Conservation (phyloP, 441 rosid genomes). For the Bruguiera hainesii region DNA sequence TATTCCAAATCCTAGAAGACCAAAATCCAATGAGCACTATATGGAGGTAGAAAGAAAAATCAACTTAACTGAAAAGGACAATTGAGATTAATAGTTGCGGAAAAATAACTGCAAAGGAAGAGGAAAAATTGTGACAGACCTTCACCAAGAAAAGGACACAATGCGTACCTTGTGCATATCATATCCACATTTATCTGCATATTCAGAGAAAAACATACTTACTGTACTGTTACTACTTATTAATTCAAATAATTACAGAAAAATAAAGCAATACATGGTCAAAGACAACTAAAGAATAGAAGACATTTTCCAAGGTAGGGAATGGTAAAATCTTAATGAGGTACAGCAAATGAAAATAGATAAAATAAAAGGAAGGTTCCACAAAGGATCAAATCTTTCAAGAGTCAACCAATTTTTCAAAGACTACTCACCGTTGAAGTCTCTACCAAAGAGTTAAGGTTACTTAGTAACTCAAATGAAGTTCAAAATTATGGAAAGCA, state of each 20-base stretch:
- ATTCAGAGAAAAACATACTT: constrained; percentile 23
- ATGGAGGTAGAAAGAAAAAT: not conserved
- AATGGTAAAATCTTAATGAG: not conserved
- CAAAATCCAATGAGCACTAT: constrained; percentile 9
- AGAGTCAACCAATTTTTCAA: not conserved
- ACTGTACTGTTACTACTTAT: constrained; percentile 9
- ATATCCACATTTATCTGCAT: constrained; percentile 59
- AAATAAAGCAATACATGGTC: not conserved
- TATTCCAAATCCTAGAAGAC: not conserved
- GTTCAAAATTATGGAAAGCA: not conserved
- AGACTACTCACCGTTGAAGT: too few species aligned
- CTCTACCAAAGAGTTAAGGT: not conserved
- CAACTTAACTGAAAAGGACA: not conserved
- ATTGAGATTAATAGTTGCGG: not conserved
- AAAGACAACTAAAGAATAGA: not conserved
- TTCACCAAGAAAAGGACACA: constrained; percentile 9
- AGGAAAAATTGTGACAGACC: not conserved
- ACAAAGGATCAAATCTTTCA: not conserved
- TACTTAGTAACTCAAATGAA: not conserved
- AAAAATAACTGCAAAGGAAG: not conserved
- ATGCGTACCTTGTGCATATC: constrained; percentile 53
- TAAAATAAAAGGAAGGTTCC: not conserved
- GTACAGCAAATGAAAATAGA: not conserved
- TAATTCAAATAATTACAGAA: constrained; percentile 1
- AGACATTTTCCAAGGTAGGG: not conserved